Base-by-base conservation (phyloP, 495 filamentous ascomycete genomes). In the Rostrohypoxylon terebratum region DNA sequence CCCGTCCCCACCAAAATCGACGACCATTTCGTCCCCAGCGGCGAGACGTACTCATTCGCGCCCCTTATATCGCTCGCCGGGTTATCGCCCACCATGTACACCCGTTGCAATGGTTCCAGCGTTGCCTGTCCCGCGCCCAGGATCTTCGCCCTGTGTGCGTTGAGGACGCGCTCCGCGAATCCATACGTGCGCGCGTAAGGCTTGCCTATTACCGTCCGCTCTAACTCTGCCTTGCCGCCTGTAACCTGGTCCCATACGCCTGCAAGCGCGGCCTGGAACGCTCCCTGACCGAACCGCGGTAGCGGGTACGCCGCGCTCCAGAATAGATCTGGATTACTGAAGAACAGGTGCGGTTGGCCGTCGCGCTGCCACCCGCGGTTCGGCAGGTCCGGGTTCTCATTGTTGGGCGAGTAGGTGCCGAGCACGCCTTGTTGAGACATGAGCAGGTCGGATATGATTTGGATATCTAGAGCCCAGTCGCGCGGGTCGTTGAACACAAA, bases 31-130 rank as follows among this genome's bases (percentile, higher is more conserved):
- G 89, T 94, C 6, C 90, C 90, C 45, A 81, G 69, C 8, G 83
- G 79, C 66, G 91, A 93, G 11, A 76, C 74, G 77, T 91, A 96
- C 33, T 83, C 84, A 74, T 97, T 98, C 23, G 92, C 95, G n/a
- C 96, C 96, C 11, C 85, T 81, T 65, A 99, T 96, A 79, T 99
- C 96, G 31, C 89, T 92, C 76, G 93, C 93, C 0, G 96, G 95
- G 72, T 98, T 99, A 73, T 99, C 96, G 0, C 96, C 96, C n/a
- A 99, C 86, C 95, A 98, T 98, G 75, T 96, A 98, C 4, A 99
- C 92, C 13, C 83, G 86, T 73, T 81, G 79, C 66, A 97, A 21
- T 78, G 76, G 28, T 61, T 33, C 59, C 67, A 18, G 71, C 67
- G 38, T 78, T 69, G 14, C 74, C 76, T 14, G 48, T 44, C 3